Percentiles rank a stretch among this genome's conserved stretches.
These are phyloP conservation scores for Capronia americana DNA, from an alignment of 2,329 filamentous ascomycete species.

Conservation along the genomic window DNA sequence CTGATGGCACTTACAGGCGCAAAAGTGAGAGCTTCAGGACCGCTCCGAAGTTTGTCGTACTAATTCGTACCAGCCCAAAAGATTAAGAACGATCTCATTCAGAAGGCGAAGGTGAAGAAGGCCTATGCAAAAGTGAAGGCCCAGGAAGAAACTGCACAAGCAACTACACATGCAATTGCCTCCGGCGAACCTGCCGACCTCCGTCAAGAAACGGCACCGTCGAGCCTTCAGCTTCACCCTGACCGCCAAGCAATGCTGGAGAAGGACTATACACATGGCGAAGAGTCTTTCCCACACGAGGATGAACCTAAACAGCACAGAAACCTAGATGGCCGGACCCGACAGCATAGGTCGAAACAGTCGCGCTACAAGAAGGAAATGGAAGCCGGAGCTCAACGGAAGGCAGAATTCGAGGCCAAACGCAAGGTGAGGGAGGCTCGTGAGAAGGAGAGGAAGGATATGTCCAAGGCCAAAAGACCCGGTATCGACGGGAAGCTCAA, in stretches of 20 bases:
- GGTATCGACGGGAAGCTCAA: conserved; percentile 76
- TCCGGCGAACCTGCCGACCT: conserved; percentile 37
- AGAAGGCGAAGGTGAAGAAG: conserved; percentile 93
- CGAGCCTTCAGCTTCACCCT: conserved; percentile 63
- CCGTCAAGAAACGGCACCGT: conserved; percentile 39
- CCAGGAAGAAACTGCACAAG: conserved; percentile 52
- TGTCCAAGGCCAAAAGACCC: conserved; percentile 66
- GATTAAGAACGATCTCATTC: conserved; percentile 86
- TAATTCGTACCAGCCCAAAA: conserved; percentile 68
- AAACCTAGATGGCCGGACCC: conserved; percentile 31
- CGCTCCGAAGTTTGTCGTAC: conserved; percentile 5
- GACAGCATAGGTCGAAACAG: conserved; percentile 46
- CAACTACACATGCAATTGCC: conserved; percentile 29
- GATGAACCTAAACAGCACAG: conserved; percentile 30
- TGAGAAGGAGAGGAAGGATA: conserved; percentile 72
- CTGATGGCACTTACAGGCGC: conserved; percentile 84
- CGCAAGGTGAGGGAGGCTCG: conserved; percentile 51
- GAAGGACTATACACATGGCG: conserved; percentile 44
- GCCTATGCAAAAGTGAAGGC: conserved; percentile 87
- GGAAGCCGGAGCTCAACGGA: conserved; percentile 68
- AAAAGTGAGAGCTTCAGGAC: conserved; percentile 63
- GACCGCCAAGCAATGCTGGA: conserved; percentile 66
- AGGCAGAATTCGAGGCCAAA: conserved; percentile 65
- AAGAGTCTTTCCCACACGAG: conserved; percentile 34
- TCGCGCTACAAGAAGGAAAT: conserved; percentile 70